Conservation (phyloP, 176 grass and related monocot species). For the Cocos nucifera region DNA sequence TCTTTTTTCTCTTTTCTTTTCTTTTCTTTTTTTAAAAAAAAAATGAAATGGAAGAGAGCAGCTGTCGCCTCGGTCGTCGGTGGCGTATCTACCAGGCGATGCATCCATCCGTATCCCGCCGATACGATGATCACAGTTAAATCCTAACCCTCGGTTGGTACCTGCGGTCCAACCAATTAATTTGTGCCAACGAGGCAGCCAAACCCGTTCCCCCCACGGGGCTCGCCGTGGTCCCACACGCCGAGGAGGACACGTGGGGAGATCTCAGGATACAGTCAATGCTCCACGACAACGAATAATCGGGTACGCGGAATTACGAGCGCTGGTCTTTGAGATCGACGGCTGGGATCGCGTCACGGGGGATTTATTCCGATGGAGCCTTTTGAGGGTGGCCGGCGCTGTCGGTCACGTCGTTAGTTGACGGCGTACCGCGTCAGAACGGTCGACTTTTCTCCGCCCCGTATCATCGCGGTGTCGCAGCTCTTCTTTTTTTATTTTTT, state of each 20-base stretch:
- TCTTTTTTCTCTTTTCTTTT: too few species aligned
- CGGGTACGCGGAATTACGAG: neutral
- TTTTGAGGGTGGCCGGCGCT: too few species aligned
- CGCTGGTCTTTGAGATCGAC: neutral
- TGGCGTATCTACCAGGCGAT: conserved; percentile 18
- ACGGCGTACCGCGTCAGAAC: too few species aligned
- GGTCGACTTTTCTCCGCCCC: too few species aligned
- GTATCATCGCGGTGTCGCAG: too few species aligned
- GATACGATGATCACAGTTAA: neutral
- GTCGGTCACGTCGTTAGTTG: too few species aligned
- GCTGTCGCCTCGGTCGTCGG: conserved; percentile 20
- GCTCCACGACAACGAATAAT: neutral
- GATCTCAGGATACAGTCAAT: neutral
- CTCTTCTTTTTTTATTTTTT: too few species aligned
- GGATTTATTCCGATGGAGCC: neutral
- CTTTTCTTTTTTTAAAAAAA: too few species aligned
- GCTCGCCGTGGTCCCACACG: neutral
- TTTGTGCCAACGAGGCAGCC: neutral
- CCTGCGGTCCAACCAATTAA: neutral
- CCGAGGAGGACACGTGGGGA: neutral
- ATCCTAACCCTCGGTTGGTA: conserved; percentile 11
- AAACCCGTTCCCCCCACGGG: neutral
- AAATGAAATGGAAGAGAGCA: too few species aligned
- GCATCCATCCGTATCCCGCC: neutral
- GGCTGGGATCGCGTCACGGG: neutral